phyloP scores from a whole-genome alignment of 441 rosid genomes.

The Mallotus repandus region DNA sequence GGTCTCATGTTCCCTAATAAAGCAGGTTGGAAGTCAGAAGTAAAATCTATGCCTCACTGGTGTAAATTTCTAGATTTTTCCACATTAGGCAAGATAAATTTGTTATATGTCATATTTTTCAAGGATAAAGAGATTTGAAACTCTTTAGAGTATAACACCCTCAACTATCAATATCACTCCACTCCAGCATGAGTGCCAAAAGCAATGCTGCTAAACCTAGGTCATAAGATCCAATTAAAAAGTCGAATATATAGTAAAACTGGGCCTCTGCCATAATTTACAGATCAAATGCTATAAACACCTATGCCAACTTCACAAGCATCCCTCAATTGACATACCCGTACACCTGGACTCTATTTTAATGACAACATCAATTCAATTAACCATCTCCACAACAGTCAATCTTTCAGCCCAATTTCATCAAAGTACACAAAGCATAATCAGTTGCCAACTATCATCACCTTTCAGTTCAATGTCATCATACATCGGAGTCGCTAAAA shows the following conservation, averaged over 20 bases:
- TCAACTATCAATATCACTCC: neutral
- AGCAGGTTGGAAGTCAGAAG: slow-evolving; percentile 19
- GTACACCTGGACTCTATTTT: neutral
- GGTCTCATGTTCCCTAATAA: slow-evolving; percentile 84
- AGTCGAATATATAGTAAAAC: no score
- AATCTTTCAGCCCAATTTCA: slow-evolving; percentile 7
- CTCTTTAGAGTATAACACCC: neutral
- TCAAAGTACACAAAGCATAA: neutral
- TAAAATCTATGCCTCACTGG: slow-evolving; percentile 4
- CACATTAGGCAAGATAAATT: neutral
- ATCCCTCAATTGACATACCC: neutral
- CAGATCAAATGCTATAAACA: neutral
- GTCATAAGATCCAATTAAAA: no score
- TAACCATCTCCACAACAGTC: neutral
- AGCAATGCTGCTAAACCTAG: no score
- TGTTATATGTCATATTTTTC: neutral
- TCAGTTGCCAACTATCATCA: neutral
- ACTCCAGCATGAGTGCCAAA: neutral
- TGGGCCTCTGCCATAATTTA: neutral
- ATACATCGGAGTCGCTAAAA: neutral
- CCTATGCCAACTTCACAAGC: neutral
- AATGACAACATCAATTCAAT: neutral
- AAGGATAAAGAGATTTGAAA: neutral
- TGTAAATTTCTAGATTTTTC: slow-evolving; percentile 2
- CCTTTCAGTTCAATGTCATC: neutral